Conservation (phyloP, 495 filamentous ascomycete genomes). For the Sphaerosporella brunnea region DNA sequence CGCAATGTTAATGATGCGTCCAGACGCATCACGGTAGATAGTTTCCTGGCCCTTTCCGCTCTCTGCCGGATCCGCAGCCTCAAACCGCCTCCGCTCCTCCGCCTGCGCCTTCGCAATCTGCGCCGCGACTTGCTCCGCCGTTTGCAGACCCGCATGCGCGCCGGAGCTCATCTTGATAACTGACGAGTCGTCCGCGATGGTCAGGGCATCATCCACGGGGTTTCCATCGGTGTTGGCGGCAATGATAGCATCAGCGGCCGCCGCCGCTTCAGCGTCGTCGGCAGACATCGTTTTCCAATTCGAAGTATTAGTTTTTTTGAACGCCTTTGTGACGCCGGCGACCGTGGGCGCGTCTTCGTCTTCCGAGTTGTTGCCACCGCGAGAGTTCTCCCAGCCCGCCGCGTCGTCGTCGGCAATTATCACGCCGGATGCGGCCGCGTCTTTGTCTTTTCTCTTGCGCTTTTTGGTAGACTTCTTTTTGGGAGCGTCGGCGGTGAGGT, state of each 20-base stretch:
- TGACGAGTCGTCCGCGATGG: constrained; percentile 29
- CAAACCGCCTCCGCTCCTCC: constrained; percentile 33
- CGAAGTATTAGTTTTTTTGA: constrained; percentile 58
- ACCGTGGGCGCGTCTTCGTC: constrained; percentile 31
- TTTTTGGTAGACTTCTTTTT: constrained; percentile 68
- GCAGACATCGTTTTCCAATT: constrained; percentile 55
- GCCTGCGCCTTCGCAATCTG: constrained; percentile 41
- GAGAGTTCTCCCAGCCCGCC: constrained; percentile 43
- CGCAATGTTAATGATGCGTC: constrained; percentile 72
- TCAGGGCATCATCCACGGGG: constrained; percentile 35
- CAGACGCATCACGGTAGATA: constrained; percentile 84
- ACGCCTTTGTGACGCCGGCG: constrained; percentile 43
- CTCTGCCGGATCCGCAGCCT: constrained; percentile 21
- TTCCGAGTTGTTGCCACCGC: constrained; percentile 31
- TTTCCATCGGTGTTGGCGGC: constrained; percentile 44
- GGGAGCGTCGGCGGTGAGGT: constrained; percentile 65
- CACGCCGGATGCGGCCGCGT: constrained; percentile 40
- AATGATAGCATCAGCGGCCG: constrained; percentile 68
- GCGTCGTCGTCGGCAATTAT: constrained; percentile 85
- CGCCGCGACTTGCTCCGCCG: constrained; percentile 56
- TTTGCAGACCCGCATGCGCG: constrained; percentile 71
- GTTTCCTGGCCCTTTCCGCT: constrained; percentile 46
- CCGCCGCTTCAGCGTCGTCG: constrained; percentile 34
- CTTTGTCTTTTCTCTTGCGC: constrained; percentile 38
- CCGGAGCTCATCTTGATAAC: constrained; percentile 62